phyloP scores from a whole-genome alignment of 805 yeast species.

The Suhomyces tanzawaensis region DNA sequence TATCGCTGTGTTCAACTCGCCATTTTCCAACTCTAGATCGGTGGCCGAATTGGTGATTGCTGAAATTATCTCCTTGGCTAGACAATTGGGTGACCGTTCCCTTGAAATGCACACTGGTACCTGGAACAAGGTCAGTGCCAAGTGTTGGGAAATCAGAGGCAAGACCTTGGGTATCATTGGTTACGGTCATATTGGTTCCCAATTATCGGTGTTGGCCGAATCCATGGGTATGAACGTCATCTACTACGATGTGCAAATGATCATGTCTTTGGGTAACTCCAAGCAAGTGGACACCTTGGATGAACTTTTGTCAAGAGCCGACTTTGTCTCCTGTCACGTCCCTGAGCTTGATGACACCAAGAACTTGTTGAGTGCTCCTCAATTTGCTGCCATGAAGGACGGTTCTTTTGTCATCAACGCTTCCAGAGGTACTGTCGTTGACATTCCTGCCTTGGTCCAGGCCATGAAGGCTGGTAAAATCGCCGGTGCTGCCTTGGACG shows the following conservation, averaged over 20 bases:
- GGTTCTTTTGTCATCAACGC: conserved; percentile 95
- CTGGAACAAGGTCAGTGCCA: conserved; percentile 94
- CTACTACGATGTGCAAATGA: conserved; percentile 87
- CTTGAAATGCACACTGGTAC: conserved; percentile 93
- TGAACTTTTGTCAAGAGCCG: conserved; percentile 76
- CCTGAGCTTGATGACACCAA: conserved; percentile 93
- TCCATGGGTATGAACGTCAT: conserved; percentile 96
- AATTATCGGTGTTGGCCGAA: conserved; percentile 94
- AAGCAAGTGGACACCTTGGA: conserved; percentile 84
- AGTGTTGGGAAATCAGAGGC: conserved; percentile 99
- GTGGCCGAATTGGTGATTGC: conserved; percentile 97
- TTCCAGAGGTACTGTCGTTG: conserved; percentile 96
- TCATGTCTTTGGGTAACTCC: conserved; percentile 96
- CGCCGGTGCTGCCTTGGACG: conserved; percentile 97
- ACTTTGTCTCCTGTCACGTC: conserved; percentile 90
- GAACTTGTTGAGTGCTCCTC: conserved; percentile 84
- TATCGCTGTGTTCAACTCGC: conserved; percentile 96
- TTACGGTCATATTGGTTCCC: conserved; percentile 98
- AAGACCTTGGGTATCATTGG: conserved; percentile 96
- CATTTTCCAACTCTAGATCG: conserved; percentile 96
- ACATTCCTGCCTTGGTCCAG: conserved; percentile 86
- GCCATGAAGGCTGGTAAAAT: conserved; percentile 91
- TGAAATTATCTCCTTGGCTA: conserved; percentile 88
- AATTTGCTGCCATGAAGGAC: conserved; percentile 93
- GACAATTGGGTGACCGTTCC: conserved; percentile 96